Conservation (phyloP, 495 filamentous ascomycete genomes). For the Filosporella fistucella region DNA sequence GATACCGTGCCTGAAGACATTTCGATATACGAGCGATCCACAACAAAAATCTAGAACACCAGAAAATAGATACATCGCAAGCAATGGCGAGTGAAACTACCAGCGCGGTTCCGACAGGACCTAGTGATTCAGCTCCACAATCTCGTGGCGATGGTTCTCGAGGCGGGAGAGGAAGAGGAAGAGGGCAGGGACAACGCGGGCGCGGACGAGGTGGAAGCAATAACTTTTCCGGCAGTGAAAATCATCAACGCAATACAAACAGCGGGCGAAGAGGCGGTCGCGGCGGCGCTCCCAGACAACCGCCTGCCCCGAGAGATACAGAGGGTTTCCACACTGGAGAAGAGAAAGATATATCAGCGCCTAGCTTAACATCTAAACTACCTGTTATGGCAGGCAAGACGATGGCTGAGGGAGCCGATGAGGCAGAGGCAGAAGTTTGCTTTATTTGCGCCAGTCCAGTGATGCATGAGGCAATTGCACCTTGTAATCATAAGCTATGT, state of each 20-base stretch:
- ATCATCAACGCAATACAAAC: too few species aligned
- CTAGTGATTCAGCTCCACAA: not conserved
- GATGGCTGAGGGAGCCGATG: constrained; percentile 33
- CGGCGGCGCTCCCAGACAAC: constrained; percentile 4
- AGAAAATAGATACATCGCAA: not conserved
- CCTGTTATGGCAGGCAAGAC: constrained; percentile 4
- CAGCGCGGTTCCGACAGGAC: not conserved
- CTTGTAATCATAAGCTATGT: constrained; percentile 93
- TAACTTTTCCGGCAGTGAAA: not conserved
- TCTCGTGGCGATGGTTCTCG: constrained; percentile 1
- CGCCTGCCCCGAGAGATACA: not conserved
- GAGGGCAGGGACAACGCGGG: constrained; percentile 14
- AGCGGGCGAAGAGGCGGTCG: constrained; percentile 13
- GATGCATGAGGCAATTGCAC: constrained; percentile 76
- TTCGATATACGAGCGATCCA: not conserved
- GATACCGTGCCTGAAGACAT: not conserved
- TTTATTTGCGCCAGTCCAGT: constrained; percentile 94
- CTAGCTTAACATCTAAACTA: too few species aligned
- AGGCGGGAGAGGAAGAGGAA: constrained; percentile 28
- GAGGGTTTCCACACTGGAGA: too few species aligned
- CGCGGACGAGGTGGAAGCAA: constrained; percentile 3
- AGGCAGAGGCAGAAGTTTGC: constrained; percentile 75
- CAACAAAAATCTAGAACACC: not conserved
- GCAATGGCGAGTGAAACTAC: not conserved
- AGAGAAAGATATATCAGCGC: too few species aligned